Conservation (phyloP, 371 early-diverging fungal genomes). For the Mortierella polycephala region DNA sequence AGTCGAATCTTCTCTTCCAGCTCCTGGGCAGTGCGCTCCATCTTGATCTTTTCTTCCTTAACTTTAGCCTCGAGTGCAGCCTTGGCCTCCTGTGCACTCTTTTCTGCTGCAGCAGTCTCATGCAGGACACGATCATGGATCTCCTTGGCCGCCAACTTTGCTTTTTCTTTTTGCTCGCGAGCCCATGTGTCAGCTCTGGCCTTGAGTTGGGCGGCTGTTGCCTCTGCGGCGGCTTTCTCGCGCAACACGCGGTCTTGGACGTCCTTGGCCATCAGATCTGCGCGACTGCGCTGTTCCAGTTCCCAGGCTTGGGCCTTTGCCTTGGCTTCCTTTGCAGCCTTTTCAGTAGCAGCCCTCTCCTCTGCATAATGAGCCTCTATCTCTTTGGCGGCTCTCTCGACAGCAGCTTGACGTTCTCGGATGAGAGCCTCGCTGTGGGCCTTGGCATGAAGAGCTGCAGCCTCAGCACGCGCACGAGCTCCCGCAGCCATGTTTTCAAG, state of each 20-base stretch:
- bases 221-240: conserved; percentile 22
- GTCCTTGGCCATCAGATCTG: conserved; percentile 15
- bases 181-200: conserved; percentile 27
- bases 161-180: conserved; percentile 20
- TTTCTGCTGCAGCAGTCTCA: conserved; percentile 16
- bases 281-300: conserved; percentile 5
- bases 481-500: conserved; percentile 18
- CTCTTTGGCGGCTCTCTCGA: conserved; percentile 14
- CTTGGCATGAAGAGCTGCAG: conserved; percentile 15
- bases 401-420: conserved; percentile 15
- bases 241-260: conserved; percentile 11
- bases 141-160: conserved; percentile 8
- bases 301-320: conserved; percentile 16
- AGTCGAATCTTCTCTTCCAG: conserved; percentile 11
- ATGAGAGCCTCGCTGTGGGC: conserved; percentile 3
- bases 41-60: conserved; percentile 7
- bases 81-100: conserved; percentile 14
- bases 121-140: conserved; percentile 13
- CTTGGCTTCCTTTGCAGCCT: conserved; percentile 52
- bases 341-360: conserved; percentile 13
- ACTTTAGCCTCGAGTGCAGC: conserved; percentile 5
- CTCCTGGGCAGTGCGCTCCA: conserved; percentile 10
- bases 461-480: conserved; percentile 16
- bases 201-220: conserved; percentile 8
- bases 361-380: conserved; percentile 10